These are phyloP conservation scores for Nelumbo lutea DNA, from an alignment of 164 flowering plant species.

Conservation along the genomic window DNA sequence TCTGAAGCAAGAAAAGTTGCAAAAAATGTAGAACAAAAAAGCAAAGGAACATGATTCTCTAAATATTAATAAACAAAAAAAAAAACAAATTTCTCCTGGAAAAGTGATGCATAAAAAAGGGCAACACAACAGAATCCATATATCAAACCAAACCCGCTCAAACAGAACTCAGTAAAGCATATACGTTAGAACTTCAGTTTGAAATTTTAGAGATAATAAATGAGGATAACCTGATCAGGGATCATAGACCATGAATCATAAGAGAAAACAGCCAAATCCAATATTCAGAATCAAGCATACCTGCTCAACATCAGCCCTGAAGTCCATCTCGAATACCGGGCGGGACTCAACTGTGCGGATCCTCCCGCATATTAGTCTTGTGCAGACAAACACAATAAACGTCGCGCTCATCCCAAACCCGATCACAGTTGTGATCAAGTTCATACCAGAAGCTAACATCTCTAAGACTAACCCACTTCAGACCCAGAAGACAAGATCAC, in stretches of 20 bases:
- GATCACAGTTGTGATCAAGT: slow-evolving; percentile 62
- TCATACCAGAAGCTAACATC: slow-evolving; percentile 57
- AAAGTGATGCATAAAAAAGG: no score
- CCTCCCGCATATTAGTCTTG: slow-evolving; percentile 73
- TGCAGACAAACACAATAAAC: slow-evolving; percentile 71
- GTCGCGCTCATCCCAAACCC: slow-evolving; percentile 84
- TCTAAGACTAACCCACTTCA: slow-evolving; percentile 1
- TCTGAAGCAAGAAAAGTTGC: no score
- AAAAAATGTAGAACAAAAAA: no score
- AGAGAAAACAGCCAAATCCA: background rate
- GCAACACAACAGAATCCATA: background rate
- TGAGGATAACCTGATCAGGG: background rate
- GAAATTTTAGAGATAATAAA: background rate
- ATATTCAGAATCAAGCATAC: slow-evolving; percentile 16
- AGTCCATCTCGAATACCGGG: slow-evolving; percentile 43
- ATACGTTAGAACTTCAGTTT: background rate
- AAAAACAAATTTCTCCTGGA: no score
- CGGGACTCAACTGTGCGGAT: slow-evolving; percentile 36
- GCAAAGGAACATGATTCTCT: no score
- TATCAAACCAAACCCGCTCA: slow-evolving; percentile 5
- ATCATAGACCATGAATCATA: background rate
- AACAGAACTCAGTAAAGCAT: background rate
- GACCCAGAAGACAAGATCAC: background rate
- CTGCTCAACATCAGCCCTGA: slow-evolving; percentile 61
- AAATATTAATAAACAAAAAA: no score